Conservation (phyloP, 1,284 basidiomycete species). For the Phaffia rhodozyma region DNA sequence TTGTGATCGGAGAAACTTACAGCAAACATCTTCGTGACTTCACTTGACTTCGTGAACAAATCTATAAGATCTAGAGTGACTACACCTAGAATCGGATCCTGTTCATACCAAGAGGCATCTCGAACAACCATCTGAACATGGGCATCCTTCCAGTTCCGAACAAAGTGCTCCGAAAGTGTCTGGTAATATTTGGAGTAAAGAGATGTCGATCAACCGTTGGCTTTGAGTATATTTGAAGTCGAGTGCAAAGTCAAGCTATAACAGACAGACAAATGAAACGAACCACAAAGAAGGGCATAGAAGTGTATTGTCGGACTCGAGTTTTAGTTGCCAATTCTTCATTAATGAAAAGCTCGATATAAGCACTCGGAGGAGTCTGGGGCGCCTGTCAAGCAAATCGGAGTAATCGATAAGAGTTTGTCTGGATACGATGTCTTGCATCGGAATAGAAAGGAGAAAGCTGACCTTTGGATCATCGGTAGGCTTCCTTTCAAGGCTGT, state of each 20-base stretch:
- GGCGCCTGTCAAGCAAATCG: no score
- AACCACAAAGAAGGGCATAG: conserved; percentile 61
- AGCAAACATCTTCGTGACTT: conserved; percentile 44
- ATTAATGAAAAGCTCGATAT: no score
- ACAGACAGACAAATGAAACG: conserved; percentile 38
- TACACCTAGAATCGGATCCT: conserved; percentile 50
- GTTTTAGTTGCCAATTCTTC: conserved; percentile 47
- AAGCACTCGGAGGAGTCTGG: no score
- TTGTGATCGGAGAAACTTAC: not conserved
- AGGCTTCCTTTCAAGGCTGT: conserved; percentile 44
- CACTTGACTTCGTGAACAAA: conserved; percentile 42
- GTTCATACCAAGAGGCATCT: conserved; percentile 41
- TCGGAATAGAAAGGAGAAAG: no score
- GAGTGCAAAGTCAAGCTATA: no score
- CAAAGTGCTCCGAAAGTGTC: conserved; percentile 42
- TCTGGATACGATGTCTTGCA: no score
- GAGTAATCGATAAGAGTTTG: no score
- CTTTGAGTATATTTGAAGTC: no score
- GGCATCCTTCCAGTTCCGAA: conserved; percentile 47
- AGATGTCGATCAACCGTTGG: no score
- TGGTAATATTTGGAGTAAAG: no score
- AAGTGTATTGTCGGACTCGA: conserved; percentile 46
- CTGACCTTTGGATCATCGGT: no score
- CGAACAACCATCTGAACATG: conserved; percentile 4
- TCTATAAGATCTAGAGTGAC: conserved; percentile 31